Conservation (phyloP, 1,284 basidiomycete species). For the Laetiporus sulphureus region DNA sequence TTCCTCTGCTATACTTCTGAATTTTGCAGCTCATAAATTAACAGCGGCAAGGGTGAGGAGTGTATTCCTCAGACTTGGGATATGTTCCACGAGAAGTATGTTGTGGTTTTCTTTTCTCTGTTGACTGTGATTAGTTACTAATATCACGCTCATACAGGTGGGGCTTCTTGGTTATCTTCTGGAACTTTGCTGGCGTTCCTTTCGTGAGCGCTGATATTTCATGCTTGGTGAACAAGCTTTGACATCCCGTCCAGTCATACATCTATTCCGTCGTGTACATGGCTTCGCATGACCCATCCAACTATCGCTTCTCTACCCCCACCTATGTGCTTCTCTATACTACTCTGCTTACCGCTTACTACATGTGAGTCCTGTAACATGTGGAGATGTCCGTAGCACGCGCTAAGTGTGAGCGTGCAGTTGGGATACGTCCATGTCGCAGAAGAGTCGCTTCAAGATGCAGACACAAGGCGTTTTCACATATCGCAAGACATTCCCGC, state of each 20-base stretch:
- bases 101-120: background rate
- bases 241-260: constrained; percentile 66
- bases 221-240: no score
- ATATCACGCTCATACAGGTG: constrained; percentile 34
- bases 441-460: constrained; percentile 98
- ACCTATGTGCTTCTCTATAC: constrained; percentile 68
- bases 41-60: constrained; percentile 80
- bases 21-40: constrained; percentile 2
- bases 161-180: constrained; percentile 95
- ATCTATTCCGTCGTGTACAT: constrained; percentile 98
- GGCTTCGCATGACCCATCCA: constrained; percentile 86
- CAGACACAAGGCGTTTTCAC: constrained; percentile 86
- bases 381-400: background rate
- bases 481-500: constrained; percentile 90
- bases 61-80: constrained; percentile 99
- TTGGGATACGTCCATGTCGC: constrained; percentile 93
- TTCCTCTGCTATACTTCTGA: background rate
- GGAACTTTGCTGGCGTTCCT: constrained; percentile 94
- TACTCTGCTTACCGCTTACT: constrained; percentile 82
- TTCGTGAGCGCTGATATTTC: constrained; percentile 54
- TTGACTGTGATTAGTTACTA: background rate
- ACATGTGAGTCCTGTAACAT: constrained; percentile 47
- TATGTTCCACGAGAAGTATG: constrained; percentile 93
- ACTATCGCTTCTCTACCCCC: constrained; percentile 81
- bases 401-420: constrained; percentile 29